Percentiles rank a stretch among this genome's conserved stretches.
These are phyloP conservation scores for Loxodes magnus DNA, from an alignment of 73 alveolate species.

Conservation along the genomic window DNA sequence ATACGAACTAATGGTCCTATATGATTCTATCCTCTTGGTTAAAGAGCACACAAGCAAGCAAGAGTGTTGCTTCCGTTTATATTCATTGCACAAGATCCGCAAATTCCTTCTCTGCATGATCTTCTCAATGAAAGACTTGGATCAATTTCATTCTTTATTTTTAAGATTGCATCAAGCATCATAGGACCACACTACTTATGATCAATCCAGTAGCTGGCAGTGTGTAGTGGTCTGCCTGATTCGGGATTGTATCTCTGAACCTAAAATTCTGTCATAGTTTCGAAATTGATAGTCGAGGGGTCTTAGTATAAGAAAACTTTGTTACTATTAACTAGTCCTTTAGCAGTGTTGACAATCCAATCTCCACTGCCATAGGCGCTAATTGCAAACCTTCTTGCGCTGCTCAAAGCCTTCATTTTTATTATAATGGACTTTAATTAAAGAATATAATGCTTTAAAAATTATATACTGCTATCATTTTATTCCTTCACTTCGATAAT, in stretches of 20 bases:
- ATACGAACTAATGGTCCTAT: conserved; percentile 85
- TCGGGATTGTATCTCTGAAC: conserved; percentile 50
- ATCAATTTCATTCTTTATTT: conserved; percentile 82
- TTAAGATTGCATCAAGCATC: conserved; percentile 82
- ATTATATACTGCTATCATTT: no score
- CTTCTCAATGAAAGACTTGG: conserved; percentile 88
- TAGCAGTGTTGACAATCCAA: no score
- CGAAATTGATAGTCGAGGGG: no score
- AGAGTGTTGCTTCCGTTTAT: conserved; percentile 86
- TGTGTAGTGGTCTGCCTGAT: conserved; percentile 47
- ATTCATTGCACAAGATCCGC: conserved; percentile 97
- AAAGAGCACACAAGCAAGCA: conserved; percentile 55
- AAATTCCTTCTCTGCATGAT: conserved; percentile 93
- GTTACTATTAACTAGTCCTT: no score
- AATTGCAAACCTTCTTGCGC: no score
- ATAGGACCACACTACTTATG: conserved; percentile 79
- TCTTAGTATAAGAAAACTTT: no score
- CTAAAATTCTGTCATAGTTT: conserved; percentile 39
- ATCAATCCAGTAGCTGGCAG: conserved; percentile 68
- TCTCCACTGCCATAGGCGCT: no score
- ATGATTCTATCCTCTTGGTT: background rate
- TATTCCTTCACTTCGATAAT: no score
- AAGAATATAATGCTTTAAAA: no score
- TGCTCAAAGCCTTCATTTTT: no score
- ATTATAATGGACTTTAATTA: no score